Evolutionary conservation across 768 basidiomycete genomes (phyloP).

Genomic region (Paxillus ammoniavirescens): DNA sequence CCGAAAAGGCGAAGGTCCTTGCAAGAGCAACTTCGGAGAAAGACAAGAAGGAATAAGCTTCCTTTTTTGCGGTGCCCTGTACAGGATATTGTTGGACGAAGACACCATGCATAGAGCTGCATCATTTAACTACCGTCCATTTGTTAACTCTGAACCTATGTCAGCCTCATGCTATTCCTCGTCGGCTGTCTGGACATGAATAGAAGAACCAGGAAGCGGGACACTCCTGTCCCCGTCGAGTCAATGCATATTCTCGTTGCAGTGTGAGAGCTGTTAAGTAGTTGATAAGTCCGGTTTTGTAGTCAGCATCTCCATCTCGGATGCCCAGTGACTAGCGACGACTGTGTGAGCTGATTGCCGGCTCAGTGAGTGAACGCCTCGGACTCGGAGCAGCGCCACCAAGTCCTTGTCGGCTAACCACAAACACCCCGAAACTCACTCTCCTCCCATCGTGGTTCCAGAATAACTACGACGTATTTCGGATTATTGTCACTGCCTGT

Average conservation of each 20-base stretch:
- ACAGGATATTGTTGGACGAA: slow-evolving; percentile 5
- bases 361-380: slow-evolving; percentile 16
- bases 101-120: background rate
- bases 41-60: slow-evolving; percentile 28
- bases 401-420: slow-evolving; percentile 1
- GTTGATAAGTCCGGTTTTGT: slow-evolving; percentile 25
- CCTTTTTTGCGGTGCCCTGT: background rate
- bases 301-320: slow-evolving; percentile 9
- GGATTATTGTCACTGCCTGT: background rate
- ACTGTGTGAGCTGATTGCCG: background rate
- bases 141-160: background rate
- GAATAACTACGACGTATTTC: slow-evolving; percentile 3
- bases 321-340: background rate
- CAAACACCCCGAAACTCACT: background rate
- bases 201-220: background rate
- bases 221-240: background rate
- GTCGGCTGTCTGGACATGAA: slow-evolving; percentile 1
- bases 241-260: background rate
- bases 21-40: slow-evolving; percentile 19
- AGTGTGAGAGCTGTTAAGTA: slow-evolving; percentile 6
- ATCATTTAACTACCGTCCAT: slow-evolving; percentile 3
- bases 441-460: background rate
- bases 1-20: slow-evolving; percentile 26
- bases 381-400: slow-evolving; percentile 13
- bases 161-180: background rate